Conservation (phyloP, 805 yeast species). For the Candida germanica region DNA sequence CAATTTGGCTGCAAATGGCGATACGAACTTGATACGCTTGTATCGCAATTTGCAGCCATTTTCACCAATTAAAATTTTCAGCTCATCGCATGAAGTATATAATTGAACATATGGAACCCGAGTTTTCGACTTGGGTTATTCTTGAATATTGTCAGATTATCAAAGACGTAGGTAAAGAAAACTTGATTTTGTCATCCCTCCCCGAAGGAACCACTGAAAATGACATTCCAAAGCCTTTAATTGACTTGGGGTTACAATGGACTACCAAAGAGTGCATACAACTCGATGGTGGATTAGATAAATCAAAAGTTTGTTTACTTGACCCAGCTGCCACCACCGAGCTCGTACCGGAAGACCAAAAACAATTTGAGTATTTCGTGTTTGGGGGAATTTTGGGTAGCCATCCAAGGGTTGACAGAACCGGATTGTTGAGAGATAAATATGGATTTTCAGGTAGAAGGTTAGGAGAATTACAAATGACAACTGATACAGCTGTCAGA, state of each 20-base stretch:
- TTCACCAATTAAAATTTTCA: too few relatives aligned
- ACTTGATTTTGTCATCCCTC: slow-evolving; percentile 72
- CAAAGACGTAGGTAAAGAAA: slow-evolving; percentile 74
- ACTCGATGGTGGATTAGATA: slow-evolving; percentile 45
- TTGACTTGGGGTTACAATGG: slow-evolving; percentile 71
- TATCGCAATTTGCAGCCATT: too few relatives aligned
- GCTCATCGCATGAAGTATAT: slow-evolving; percentile 68
- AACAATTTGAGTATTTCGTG: slow-evolving; percentile 77
- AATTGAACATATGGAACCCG: slow-evolving; percentile 96
- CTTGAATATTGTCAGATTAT: slow-evolving; percentile 83
- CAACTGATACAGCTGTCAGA: slow-evolving; percentile 95
- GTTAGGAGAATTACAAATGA: slow-evolving; percentile 88
- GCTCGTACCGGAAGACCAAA: slow-evolving; percentile 65
- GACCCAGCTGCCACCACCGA: slow-evolving; percentile 86
- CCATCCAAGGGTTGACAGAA: slow-evolving; percentile 90
- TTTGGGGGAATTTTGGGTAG: slow-evolving; percentile 97
- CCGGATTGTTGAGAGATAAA: slow-evolving; percentile 77
- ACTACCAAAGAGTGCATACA: slow-evolving; percentile 69
- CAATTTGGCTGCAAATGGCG: neutral
- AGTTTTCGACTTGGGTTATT: slow-evolving; percentile 93
- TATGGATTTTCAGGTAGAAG: slow-evolving; percentile 87
- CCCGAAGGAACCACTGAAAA: slow-evolving; percentile 57
- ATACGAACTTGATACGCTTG: neutral
- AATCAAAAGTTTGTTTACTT: slow-evolving; percentile 67
- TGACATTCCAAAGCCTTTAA: slow-evolving; percentile 62